A percentile compares a stretch with the other conserved stretches of the same genome.
Conservation (phyloP, 352 stramenopile species). For the Plasmopara halstedii region DNA sequence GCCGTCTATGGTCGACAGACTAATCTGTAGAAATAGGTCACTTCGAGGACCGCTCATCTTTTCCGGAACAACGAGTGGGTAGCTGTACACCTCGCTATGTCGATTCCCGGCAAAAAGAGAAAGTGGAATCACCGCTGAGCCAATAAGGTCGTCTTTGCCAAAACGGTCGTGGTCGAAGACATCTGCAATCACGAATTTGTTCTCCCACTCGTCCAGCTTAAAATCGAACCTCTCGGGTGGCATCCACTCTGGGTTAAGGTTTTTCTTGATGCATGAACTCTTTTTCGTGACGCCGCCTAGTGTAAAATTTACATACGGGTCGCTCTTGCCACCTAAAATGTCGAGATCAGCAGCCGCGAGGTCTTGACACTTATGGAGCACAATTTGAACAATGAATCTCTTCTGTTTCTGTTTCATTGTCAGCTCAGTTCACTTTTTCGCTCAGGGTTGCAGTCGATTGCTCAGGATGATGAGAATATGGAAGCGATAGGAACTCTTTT, state of each 20-base stretch:
- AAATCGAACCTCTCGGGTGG: slow-evolving; percentile 74
- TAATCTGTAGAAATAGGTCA: slow-evolving; percentile 63
- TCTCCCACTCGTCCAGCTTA: slow-evolving; percentile 48
- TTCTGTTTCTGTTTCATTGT: slow-evolving; percentile 13
- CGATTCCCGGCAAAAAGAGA: slow-evolving; percentile 47
- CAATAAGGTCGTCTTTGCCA: slow-evolving; percentile 63
- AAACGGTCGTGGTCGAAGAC: slow-evolving; percentile 72
- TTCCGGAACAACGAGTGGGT: slow-evolving; percentile 57
- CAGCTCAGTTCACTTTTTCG: neutral
- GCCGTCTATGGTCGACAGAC: slow-evolving; percentile 40
- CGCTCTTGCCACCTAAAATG: slow-evolving; percentile 57
- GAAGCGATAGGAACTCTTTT: too few relatives aligned
- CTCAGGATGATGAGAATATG: too few relatives aligned
- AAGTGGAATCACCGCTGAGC: slow-evolving; percentile 56
- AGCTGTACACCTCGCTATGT: slow-evolving; percentile 61
- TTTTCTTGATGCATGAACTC: slow-evolving; percentile 58
- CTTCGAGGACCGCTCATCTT: slow-evolving; percentile 40
- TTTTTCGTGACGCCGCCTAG: slow-evolving; percentile 40
- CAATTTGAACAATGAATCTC: slow-evolving; percentile 43
- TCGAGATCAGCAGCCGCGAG: slow-evolving; percentile 40
- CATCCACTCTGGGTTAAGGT: slow-evolving; percentile 61
- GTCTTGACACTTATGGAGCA: slow-evolving; percentile 60
- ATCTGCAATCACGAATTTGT: slow-evolving; percentile 53
- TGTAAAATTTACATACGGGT: slow-evolving; percentile 67
- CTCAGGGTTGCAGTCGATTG: neutral